These are phyloP conservation scores for Geranium brycei DNA, from an alignment of 345 rosid species.

Conservation along the genomic window DNA sequence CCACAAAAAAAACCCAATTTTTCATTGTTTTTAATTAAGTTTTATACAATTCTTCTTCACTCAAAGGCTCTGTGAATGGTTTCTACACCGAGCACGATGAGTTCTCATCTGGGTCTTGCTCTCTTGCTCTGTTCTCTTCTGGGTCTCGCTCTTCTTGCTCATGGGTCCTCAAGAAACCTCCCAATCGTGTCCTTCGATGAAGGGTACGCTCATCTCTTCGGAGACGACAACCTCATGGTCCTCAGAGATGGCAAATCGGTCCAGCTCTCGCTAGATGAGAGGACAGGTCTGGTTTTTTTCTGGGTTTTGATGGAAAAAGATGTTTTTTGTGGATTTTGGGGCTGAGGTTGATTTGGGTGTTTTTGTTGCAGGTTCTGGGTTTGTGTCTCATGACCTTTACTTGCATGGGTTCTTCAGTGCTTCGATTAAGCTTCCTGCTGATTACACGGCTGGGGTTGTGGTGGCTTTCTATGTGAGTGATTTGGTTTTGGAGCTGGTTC, in stretches of 20 bases:
- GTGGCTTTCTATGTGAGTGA: constrained; percentile 90
- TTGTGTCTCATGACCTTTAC: constrained; percentile 86
- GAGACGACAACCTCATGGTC: constrained; percentile 62
- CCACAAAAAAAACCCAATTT: neutral
- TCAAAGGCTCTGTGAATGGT: no score
- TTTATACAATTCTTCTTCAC: no score
- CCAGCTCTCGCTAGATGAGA: constrained; percentile 71
- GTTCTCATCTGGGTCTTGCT: constrained; percentile 12
- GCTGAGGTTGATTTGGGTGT: neutral
- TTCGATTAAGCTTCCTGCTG: constrained; percentile 82
- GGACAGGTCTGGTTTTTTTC: constrained; percentile 45
- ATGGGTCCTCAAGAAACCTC: constrained; percentile 36
- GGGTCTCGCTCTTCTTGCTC: constrained; percentile 27
- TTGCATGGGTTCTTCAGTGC: constrained; percentile 92
- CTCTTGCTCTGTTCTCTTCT: constrained; percentile 22
- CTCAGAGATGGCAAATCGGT: constrained; percentile 71
- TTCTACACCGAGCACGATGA: constrained; percentile 9
- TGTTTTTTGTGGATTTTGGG: neutral
- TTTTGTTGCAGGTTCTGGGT: constrained; percentile 73
- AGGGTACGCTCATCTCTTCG: constrained; percentile 81
- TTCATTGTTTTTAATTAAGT: no score
- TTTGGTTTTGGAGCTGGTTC: neutral
- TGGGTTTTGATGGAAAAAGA: neutral
- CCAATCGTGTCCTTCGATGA: constrained; percentile 74
- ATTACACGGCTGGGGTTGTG: constrained; percentile 97